Evolutionary conservation across 164 flowering plant genomes (phyloP).

Genomic region (Dillenia turbinata): DNA sequence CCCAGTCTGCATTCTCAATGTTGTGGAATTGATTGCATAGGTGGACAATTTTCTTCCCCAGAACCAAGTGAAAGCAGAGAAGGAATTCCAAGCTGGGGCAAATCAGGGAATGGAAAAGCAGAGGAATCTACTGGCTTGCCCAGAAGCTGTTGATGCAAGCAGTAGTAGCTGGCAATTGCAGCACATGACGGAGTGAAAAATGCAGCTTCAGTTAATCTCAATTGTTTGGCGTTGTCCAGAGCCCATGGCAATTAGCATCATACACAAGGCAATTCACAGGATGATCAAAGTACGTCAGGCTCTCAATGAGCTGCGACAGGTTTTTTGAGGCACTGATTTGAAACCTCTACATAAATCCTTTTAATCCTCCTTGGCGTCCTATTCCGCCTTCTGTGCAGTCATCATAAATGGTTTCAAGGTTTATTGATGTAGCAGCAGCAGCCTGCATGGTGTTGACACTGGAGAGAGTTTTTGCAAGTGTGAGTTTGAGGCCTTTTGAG

Average conservation of each 20-base stretch:
- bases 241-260: slow-evolving; percentile 25
- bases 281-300: slow-evolving; percentile 2
- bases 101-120: slow-evolving; percentile 9
- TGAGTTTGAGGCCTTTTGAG: slow-evolving; percentile 13
- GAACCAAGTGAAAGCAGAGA: slow-evolving; percentile 12
- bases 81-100: slow-evolving; percentile 14
- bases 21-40: slow-evolving; percentile 12
- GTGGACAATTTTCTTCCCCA: slow-evolving; percentile 5
- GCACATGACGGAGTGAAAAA: slow-evolving; percentile 24
- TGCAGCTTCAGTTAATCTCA: slow-evolving; percentile 8
- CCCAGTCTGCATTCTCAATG: slow-evolving; percentile 16
- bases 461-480: slow-evolving; percentile 9
- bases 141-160: slow-evolving; percentile 9
- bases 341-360: slow-evolving; percentile 12
- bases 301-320: slow-evolving; percentile 5
- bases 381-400: slow-evolving; percentile 13
- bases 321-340: slow-evolving; percentile 6
- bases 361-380: slow-evolving; percentile 13
- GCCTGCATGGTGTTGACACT: slow-evolving; percentile 9
- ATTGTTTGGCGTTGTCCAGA: slow-evolving; percentile 8
- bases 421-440: slow-evolving; percentile 1
- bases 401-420: slow-evolving; percentile 11
- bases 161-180: slow-evolving; percentile 17
- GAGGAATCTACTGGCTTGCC: slow-evolving; percentile 1
- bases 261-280: slow-evolving; percentile 18